phyloP scores from a whole-genome alignment of 176 grass and related monocot genomes.

The Triticum monococcum region DNA sequence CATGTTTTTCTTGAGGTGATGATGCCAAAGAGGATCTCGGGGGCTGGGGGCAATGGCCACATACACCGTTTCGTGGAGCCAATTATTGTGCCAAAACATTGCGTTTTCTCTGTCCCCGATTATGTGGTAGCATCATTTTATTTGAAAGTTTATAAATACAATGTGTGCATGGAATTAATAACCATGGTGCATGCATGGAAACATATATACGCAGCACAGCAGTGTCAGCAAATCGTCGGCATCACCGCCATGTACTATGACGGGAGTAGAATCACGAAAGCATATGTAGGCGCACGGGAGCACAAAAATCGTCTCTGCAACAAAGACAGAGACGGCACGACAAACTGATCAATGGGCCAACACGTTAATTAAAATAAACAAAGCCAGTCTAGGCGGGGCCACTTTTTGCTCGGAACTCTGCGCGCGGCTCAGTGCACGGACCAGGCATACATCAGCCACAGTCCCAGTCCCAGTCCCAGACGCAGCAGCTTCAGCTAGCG shows the following conservation, averaged over 20 bases:
- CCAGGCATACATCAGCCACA: constrained; percentile 30
- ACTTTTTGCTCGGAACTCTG: constrained; percentile 3
- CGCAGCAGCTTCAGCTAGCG: constrained; percentile 5
- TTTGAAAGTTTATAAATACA: too few species aligned
- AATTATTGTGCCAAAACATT: not conserved
- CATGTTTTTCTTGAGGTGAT: not conserved
- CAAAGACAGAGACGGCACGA: not conserved
- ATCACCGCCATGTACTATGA: not conserved
- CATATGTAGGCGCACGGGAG: not conserved
- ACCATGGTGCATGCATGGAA: too few species aligned
- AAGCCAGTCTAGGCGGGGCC: too few species aligned
- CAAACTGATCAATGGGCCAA: not conserved
- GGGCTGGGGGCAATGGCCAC: too few species aligned
- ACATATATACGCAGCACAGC: not conserved
- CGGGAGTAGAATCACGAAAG: not conserved
- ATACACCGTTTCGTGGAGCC: too few species aligned
- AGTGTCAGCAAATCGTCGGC: not conserved
- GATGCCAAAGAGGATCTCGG: not conserved
- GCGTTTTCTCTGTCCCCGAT: too few species aligned
- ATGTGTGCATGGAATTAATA: too few species aligned
- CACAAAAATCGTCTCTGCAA: not conserved
- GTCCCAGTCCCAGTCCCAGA: too few species aligned
- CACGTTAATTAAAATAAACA: not conserved
- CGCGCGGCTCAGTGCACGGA: not conserved
- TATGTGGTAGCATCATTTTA: too few species aligned